These are phyloP conservation scores for Arachnomyces sp. DNA, from an alignment of 2,329 filamentous ascomycete genomes.

Conservation along the genomic window DNA sequence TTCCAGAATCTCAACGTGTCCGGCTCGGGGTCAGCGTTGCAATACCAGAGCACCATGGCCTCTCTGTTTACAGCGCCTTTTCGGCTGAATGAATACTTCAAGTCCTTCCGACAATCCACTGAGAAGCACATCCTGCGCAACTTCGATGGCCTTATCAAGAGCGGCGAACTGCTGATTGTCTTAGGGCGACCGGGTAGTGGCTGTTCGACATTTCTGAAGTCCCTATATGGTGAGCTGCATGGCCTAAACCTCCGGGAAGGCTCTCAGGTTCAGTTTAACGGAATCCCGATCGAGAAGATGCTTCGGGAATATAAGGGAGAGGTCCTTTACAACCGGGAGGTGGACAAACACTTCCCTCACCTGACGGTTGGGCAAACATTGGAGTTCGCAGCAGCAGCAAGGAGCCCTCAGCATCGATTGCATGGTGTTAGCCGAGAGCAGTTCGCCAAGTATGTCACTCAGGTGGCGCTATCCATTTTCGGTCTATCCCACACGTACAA, in stretches of 20 bases:
- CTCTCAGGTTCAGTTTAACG: slow-evolving; percentile 74
- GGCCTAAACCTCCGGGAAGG: slow-evolving; percentile 63
- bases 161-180: slow-evolving; percentile 39
- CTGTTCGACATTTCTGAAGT: slow-evolving; percentile 79
- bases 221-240: slow-evolving; percentile 70
- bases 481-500: slow-evolving; percentile 36
- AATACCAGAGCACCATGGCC: slow-evolving; percentile 59
- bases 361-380: slow-evolving; percentile 50
- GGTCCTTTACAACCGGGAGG: slow-evolving; percentile 33
- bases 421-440: slow-evolving; percentile 38
- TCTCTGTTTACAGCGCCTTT: slow-evolving; percentile 52
- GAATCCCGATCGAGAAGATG: slow-evolving; percentile 59
- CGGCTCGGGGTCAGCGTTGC: slow-evolving; percentile 58
- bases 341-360: slow-evolving; percentile 47
- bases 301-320: slow-evolving; percentile 47
- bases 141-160: slow-evolving; percentile 46
- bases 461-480: slow-evolving; percentile 34
- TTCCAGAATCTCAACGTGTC: slow-evolving; percentile 59
- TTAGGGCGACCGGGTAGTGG: slow-evolving; percentile 34
- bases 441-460: slow-evolving; percentile 32
- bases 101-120: slow-evolving; percentile 33
- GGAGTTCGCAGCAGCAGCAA: slow-evolving; percentile 46
- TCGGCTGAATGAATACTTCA: slow-evolving; percentile 47
- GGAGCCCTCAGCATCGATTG: slow-evolving; percentile 37
- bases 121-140: slow-evolving; percentile 49